phyloP scores from a whole-genome alignment of 805 yeast species.

The Candida maltosa region DNA sequence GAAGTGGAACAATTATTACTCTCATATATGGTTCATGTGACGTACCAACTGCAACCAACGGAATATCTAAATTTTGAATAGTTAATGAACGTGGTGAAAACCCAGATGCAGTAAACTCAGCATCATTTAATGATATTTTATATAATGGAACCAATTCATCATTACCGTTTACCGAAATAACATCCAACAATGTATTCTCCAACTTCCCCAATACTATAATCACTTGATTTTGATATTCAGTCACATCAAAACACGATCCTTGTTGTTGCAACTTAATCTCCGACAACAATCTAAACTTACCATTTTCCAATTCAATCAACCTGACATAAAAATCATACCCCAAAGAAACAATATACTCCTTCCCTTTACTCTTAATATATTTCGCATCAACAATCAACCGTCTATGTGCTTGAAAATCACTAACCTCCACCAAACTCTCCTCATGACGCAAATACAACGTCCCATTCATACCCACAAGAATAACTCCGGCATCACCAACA shows the following conservation, averaged over 20 bases:
- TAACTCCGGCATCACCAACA: conserved; percentile 19
- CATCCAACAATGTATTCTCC: conserved; percentile 57
- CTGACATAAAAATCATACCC: conserved; percentile 57
- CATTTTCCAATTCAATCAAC: conserved; percentile 25
- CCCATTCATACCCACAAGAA: conserved; percentile 57
- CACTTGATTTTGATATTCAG: conserved; percentile 24
- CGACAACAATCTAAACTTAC: conserved; percentile 9
- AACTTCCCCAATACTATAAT: conserved; percentile 53
- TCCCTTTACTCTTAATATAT: conserved; percentile 12
- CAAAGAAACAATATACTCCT: conserved; percentile 45
- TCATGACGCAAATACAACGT: conserved; percentile 18
- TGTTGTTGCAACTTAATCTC: conserved; percentile 41
- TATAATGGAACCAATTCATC: conserved; percentile 21
- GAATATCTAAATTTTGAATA: conserved; percentile 13
- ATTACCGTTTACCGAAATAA: conserved; percentile 24
- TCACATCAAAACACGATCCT: conserved; percentile 49
- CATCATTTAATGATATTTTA: conserved; percentile 64
- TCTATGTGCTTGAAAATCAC: conserved; percentile 28
- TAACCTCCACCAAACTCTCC: conserved; percentile 6
- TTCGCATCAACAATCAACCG: conserved; percentile 38
- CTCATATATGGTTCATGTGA: conserved; percentile 79
- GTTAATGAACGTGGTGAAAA: conserved; percentile 55
- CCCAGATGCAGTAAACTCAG: conserved; percentile 63
- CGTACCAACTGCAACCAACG: conserved; percentile 60
- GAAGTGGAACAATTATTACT: conserved; percentile 50